Conservation (phyloP, 2,329 filamentous ascomycete genomes). For the Pleurostoma richardsiae region DNA sequence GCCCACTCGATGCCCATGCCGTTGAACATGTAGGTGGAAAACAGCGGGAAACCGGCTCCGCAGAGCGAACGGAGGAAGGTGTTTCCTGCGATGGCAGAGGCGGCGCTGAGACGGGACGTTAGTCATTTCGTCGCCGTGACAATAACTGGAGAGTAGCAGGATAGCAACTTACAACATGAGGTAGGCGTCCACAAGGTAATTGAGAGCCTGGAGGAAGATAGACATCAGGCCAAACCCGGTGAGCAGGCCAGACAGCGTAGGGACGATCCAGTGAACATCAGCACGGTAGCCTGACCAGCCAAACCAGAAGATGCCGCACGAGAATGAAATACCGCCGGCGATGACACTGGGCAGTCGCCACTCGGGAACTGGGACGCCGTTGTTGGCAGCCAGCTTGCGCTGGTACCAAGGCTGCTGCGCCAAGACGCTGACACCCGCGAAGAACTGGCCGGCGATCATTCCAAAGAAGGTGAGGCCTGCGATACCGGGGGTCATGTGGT, state of each 20-base stretch:
- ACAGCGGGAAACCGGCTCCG: conserved; percentile 76
- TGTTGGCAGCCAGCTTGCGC: conserved; percentile 63
- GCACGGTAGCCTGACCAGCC: conserved; percentile 62
- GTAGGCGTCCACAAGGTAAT: conserved; percentile 75
- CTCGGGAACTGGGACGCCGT: conserved; percentile 58
- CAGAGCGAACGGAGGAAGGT: conserved; percentile 74
- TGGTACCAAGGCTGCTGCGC: conserved; percentile 62
- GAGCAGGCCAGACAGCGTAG: conserved; percentile 54
- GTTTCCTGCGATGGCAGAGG: conserved; percentile 78
- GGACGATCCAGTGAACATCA: conserved; percentile 60
- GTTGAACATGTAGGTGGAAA: conserved; percentile 66
- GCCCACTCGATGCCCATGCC: conserved; percentile 59
- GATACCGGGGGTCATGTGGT: conserved; percentile 64
- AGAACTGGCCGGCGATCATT: conserved; percentile 69
- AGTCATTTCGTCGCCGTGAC: no score
- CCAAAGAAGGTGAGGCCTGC: conserved; percentile 80
- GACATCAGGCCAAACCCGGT: conserved; percentile 75
- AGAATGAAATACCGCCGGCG: conserved; percentile 53
- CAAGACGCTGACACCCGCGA: conserved; percentile 62
- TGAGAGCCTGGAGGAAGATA: conserved; percentile 76
- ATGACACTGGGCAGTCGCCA: conserved; percentile 63
- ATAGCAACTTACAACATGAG: conserved; percentile 44
- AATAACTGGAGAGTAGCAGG: no score
- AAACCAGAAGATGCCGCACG: conserved; percentile 70
- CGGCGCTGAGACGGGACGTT: conserved; percentile 36